Percentiles rank a stretch among this genome's conserved stretches.
Conservation (phyloP, 257 asterid species). For the Forsythia suspensa region DNA sequence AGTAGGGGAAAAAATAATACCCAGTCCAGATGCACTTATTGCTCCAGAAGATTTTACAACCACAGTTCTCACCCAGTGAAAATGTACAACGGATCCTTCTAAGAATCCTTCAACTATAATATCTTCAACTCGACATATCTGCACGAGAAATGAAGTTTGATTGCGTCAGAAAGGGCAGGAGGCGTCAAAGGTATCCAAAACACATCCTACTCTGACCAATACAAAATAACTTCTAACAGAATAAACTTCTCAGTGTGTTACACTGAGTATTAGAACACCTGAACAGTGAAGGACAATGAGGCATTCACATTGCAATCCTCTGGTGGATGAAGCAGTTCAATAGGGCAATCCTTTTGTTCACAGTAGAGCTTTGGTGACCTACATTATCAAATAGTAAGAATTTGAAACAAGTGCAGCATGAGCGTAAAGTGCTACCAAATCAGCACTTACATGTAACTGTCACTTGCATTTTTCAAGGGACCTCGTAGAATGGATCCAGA, state of each 20-base stretch:
- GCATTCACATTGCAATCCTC: constrained; percentile 93
- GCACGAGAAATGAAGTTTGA: constrained; percentile 34
- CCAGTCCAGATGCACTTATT: constrained; percentile 82
- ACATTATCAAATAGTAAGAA: constrained; percentile 4
- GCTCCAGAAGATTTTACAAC: constrained; percentile 63
- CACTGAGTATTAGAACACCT: constrained; percentile 57
- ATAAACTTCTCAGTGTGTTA: constrained; percentile 40
- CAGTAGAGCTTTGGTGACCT: constrained; percentile 66
- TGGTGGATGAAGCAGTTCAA: constrained; percentile 77
- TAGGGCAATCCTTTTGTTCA: constrained; percentile 56
- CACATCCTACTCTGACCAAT: constrained; percentile 27
- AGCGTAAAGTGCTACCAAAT: constrained; percentile 3
- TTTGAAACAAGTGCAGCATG: constrained; percentile 11
- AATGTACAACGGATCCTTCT: constrained; percentile 84
- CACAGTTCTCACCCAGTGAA: constrained; percentile 78
- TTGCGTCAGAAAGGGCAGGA: constrained; percentile 3
- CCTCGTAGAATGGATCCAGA: constrained; percentile 83
- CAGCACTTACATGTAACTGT: constrained; percentile 52
- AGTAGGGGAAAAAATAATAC: constrained; percentile 37
- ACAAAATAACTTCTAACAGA: constrained; percentile 37
- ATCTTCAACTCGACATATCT: constrained; percentile 94
- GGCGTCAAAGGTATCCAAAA: constrained; percentile 19
- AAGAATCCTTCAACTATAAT: constrained; percentile 62
- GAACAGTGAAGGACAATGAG: constrained; percentile 80
- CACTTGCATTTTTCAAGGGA: constrained; percentile 62